A percentile compares a stretch with the other conserved stretches of the same genome.
Conservation (phyloP, 1,284 basidiomycete genomes). For the Ceratobasidium sp. region DNA sequence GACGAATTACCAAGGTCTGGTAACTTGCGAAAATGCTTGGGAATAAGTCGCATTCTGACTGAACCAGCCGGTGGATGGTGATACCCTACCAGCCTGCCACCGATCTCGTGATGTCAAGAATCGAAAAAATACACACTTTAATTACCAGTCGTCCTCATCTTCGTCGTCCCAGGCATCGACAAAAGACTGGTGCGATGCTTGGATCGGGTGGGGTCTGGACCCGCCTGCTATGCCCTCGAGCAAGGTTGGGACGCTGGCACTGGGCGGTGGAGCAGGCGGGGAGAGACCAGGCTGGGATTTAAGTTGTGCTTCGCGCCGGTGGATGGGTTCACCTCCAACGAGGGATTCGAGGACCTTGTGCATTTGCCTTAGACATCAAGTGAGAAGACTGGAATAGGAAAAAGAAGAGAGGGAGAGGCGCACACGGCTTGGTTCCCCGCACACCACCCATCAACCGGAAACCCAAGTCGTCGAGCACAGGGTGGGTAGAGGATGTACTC, state of each 20-base stretch:
- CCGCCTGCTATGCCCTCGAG: background rate
- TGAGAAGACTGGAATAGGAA: background rate
- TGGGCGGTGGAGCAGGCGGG: background rate
- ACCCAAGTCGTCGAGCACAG: conserved; percentile 7
- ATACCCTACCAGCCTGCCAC: no score
- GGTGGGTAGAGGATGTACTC: conserved; percentile 21
- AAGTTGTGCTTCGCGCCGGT: conserved; percentile 16
- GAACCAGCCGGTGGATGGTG: no score
- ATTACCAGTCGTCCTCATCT: background rate
- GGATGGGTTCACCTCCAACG: conserved; percentile 5
- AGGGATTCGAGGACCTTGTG: conserved; percentile 1
- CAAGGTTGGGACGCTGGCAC: background rate
- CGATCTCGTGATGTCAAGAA: no score
- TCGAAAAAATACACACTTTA: no score
- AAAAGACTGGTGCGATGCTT: no score
- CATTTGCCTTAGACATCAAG: conserved; percentile 14
- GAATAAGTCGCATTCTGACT: no score
- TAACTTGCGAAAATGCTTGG: no score
- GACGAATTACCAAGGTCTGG: no score
- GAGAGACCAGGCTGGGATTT: conserved; percentile 6
- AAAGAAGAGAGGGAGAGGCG: no score
- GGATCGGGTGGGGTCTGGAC: background rate
- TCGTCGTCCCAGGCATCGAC: no score
- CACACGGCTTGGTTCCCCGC: conserved; percentile 32
- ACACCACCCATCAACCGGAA: conserved; percentile 37